Conservation (phyloP, 345 rosid species). For the Gossypium australe region DNA sequence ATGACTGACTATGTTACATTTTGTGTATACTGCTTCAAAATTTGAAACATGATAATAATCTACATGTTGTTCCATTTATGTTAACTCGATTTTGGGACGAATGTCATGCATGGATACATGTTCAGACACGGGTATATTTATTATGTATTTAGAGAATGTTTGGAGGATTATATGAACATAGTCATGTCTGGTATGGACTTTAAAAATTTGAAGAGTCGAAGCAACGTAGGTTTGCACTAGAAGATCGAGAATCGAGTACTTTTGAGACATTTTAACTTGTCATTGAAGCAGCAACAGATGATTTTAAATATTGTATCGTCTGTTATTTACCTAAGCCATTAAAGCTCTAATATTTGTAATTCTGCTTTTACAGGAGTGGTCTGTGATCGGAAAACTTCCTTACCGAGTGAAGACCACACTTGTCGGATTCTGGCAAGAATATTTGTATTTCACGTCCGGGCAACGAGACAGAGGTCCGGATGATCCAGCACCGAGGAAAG, state of each 20-base stretch:
- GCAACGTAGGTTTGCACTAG: not conserved
- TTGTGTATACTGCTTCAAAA: not conserved
- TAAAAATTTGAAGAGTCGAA: no score
- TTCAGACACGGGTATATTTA: no score
- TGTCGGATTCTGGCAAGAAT: constrained; percentile 81
- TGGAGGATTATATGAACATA: no score
- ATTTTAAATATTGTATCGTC: not conserved
- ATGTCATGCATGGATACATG: no score
- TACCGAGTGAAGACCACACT: constrained; percentile 89
- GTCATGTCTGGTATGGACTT: no score
- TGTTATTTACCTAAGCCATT: not conserved
- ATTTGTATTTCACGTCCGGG: constrained; percentile 90
- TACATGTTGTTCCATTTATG: no score
- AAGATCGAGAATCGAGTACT: not conserved
- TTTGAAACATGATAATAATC: not conserved
- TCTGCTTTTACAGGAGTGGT: constrained; percentile 61
- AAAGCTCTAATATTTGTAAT: not conserved
- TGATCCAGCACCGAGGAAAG: constrained; percentile 83
- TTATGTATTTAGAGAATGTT: no score
- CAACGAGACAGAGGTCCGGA: constrained; percentile 88
- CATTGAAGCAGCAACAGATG: not conserved
- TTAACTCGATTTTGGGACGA: no score
- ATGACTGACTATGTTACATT: not conserved
- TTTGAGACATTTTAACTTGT: not conserved
- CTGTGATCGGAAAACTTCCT: constrained; percentile 79